Evolutionary conservation across 768 basidiomycete species (phyloP), one percentile per base, ranked within the genome.

Genomic region (Leccinum longicurvipes): DNA sequence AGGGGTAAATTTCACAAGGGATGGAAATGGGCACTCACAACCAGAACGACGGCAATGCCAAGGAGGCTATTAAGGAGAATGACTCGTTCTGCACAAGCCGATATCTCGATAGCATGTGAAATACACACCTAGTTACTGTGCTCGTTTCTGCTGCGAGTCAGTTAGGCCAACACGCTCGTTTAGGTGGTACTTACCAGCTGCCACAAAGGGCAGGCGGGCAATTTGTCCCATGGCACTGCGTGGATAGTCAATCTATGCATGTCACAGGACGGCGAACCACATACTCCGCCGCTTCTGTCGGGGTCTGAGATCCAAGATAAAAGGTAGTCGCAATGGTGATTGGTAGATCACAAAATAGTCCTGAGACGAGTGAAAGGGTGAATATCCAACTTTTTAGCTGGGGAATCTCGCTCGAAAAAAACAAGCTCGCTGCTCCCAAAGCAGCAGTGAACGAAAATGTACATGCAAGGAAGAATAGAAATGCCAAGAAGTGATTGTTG

Each of bases 391-490:
- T 34, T 6, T 41, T 52, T 47, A 64, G 45, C 14, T 23, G 28
- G 11, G 49, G 4, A 6, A 47, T 57, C 3, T 27, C 17, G 19
- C 28, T 24, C 6, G 56, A 34, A 32, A 67, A 66, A 34, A 67
- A 67, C 41, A 45, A n/a, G 19, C 56, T 51, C 3, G 63, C 60
- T 12, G 56, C 60, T 1, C 66, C 65, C 56, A 64, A 53, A 31
- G 60, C 63, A 50, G 51, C 60, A n/a, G 60, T 65, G 24, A 67
- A 62, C 11, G 63, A 49, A 50, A 66, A 60, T 4, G 64, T 47
- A 49, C 63, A 67, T 12, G 46, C 39, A 29, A 59, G 25, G 10
- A 62, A 62, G 39, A 58, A 48, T 17, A 48, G 4, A 9, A 62
- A 55, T n/a, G 56, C 47, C 21, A 67, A 45, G 3, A 59, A 2